Base-by-base conservation (phyloP, 495 filamentous ascomycete genomes). In the Trichoderma gamsii region DNA sequence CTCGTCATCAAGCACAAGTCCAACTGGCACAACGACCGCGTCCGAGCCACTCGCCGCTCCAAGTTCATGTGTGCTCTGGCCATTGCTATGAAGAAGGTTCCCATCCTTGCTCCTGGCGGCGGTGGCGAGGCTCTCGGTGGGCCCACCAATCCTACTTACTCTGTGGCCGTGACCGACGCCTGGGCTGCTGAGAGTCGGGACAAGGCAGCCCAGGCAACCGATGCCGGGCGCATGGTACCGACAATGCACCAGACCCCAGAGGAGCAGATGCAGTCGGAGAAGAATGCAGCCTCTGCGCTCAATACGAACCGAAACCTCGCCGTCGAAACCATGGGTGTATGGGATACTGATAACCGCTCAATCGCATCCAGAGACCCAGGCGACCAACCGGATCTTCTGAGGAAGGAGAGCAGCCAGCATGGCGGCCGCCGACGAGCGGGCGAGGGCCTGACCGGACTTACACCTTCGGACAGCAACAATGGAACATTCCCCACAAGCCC, bases 31-130 rank as follows among this genome's bases (percentile, higher is more conserved):
- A 97, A 96, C 76, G 94, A 97, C 69, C 84, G 86, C 38, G 82
- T 98, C 49, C 89, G 94, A 27, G 87, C 90, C 27, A 84, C 90
- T 18, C 88, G 95, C 52, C 89, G 93, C 66, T 95, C 91, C 73
- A 97, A 96, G 77, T 97, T 99, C 80, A 95, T 98, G 87, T 97
- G 93, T 73, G 95, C 95, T 4, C 83, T 99, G 51, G 88, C 96
- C 8, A 79, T 92, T 12, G 93, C 95, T 11, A 81, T 97, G 44
- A 90, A 91, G 77, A 90, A 88, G 76, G 85, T 99, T 18, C 92
- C 92, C 5, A 96, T 99, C 73, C 88, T 93, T 72, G 87, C 78
- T 29, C 93, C 94, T 69, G 93, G 91, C 35, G 90, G 85, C 44
- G 90, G 88, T 56, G 82, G 81, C 69, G 87, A 90, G 41, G 71